These are phyloP conservation scores for Whalleya microplaca DNA, from an alignment of 2,329 filamentous ascomycete species.

Conservation along the genomic window DNA sequence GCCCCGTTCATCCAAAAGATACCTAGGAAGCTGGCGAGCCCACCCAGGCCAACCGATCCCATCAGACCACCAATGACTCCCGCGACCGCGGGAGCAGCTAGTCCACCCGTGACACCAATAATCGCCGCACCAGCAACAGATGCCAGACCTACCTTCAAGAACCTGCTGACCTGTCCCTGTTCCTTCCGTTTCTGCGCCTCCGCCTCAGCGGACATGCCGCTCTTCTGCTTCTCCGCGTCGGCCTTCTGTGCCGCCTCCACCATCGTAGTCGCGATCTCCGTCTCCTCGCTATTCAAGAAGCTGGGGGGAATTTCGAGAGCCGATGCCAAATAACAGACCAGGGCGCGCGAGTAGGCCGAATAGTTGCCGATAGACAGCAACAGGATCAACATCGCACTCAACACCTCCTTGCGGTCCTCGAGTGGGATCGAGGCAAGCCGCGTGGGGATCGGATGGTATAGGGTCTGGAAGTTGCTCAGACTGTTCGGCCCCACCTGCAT, in stretches of 20 bases:
- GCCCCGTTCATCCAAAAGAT: conserved; percentile 85
- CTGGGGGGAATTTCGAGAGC: conserved; percentile 65
- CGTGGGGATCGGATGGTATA: conserved; percentile 58
- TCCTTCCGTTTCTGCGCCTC: conserved; percentile 76
- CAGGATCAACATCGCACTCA: conserved; percentile 72
- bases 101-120: conserved; percentile 87
- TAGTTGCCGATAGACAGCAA: conserved; percentile 75
- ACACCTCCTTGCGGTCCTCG: conserved; percentile 62
- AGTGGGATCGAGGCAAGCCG: conserved; percentile 60
- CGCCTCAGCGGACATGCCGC: conserved; percentile 72
- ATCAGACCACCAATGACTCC: conserved; percentile 84
- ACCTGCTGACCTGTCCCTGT: conserved; percentile 69
- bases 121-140: conserved; percentile 86
- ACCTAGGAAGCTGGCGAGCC: conserved; percentile 83
- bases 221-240: conserved; percentile 37
- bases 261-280: conserved; percentile 74
- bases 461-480: conserved; percentile 49
- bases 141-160: conserved; percentile 90
- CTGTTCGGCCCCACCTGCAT: conserved; percentile 12
- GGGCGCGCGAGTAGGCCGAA: conserved; percentile 70
- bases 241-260: conserved; percentile 66
- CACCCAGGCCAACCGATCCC: conserved; percentile 82
- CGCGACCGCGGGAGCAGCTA: conserved; percentile 87
- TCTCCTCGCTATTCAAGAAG: conserved; percentile 70
- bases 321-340: conserved; percentile 70